Percentiles rank a stretch among this genome's conserved stretches.
These are phyloP conservation scores for Cyphellophora attinorum DNA, from an alignment of 2,329 filamentous ascomycete genomes.

Conservation along the genomic window DNA sequence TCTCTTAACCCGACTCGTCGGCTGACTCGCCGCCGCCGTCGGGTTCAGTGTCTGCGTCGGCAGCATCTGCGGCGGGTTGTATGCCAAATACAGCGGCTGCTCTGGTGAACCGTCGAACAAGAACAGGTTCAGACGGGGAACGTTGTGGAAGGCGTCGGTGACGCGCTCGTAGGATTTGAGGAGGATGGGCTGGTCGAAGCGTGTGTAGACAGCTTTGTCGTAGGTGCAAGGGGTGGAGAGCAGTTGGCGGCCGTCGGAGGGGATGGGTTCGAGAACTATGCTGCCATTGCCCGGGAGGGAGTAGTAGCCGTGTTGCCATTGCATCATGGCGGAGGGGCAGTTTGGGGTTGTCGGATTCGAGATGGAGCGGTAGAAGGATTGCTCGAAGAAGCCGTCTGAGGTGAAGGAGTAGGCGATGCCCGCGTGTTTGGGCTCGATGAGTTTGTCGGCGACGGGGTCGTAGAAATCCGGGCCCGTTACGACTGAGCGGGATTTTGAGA, in stretches of 20 bases:
- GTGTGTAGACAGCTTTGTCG: conserved; percentile 47
- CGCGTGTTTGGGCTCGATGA: conserved; percentile 56
- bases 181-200: conserved; percentile 56
- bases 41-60: conserved; percentile 59
- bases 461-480: conserved; percentile 63
- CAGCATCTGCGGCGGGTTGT: conserved; percentile 57
- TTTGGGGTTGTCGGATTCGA: conserved; percentile 57
- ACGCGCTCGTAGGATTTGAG: conserved; percentile 45
- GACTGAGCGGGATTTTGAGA: conserved; percentile 59
- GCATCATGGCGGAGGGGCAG: conserved; percentile 57
- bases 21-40: conserved; percentile 24
- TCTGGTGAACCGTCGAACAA: conserved; percentile 55
- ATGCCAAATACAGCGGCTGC: conserved; percentile 59
- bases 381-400: conserved; percentile 56
- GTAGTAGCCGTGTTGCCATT: conserved; percentile 64
- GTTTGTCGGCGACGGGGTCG: conserved; percentile 53
- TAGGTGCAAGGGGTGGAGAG: conserved; percentile 55
- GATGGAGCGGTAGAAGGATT: conserved; percentile 60
- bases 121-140: conserved; percentile 55
- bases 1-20: conserved; percentile 25
- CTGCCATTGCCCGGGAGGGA: conserved; percentile 47
- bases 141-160: conserved; percentile 52
- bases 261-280: conserved; percentile 50
- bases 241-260: conserved; percentile 58
- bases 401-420: conserved; percentile 70